Conservation (phyloP, 129 eudicot species). For the Lactuca sativa region DNA sequence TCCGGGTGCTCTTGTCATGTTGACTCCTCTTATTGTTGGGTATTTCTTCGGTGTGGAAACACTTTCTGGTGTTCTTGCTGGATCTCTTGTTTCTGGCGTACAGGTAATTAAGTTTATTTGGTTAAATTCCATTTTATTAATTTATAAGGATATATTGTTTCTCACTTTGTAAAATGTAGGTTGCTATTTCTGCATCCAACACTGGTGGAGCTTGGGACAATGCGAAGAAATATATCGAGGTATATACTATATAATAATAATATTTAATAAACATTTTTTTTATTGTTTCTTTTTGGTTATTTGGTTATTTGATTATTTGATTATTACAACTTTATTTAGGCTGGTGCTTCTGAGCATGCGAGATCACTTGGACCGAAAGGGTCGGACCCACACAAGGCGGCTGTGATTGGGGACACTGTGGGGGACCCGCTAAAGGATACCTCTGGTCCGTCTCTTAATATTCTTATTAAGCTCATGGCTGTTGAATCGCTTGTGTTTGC, state of each 20-base stretch:
- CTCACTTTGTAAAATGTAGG: constrained; percentile 34
- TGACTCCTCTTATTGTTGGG: constrained; percentile 85
- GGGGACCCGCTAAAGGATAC: constrained; percentile 95
- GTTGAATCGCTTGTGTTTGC: constrained; percentile 92
- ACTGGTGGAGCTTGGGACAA: constrained; percentile 99
- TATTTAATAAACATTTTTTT: neutral
- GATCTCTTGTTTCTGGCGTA: constrained; percentile 83
- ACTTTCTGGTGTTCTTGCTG: constrained; percentile 90
- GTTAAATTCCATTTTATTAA: neutral
- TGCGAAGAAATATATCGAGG: constrained; percentile 90
- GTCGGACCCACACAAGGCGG: constrained; percentile 91
- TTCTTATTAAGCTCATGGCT: constrained; percentile 91
- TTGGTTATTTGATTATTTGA: neutral
- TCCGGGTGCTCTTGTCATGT: constrained; percentile 94
- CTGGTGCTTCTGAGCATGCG: constrained; percentile 90
- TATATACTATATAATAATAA: constrained; percentile 3
- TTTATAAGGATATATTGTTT: neutral
- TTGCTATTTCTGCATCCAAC: constrained; percentile 93
- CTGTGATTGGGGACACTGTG: constrained; percentile 86
- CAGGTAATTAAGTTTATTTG: constrained; percentile 46
- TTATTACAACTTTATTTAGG: constrained; percentile 36
- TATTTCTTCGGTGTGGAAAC: constrained; percentile 84
- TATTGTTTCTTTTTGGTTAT: neutral
- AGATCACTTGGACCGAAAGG: constrained; percentile 83
- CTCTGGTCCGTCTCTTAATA: constrained; percentile 87